phyloP scores from a whole-genome alignment of 1,284 basidiomycete species.

The Cryptococcus sp. region DNA sequence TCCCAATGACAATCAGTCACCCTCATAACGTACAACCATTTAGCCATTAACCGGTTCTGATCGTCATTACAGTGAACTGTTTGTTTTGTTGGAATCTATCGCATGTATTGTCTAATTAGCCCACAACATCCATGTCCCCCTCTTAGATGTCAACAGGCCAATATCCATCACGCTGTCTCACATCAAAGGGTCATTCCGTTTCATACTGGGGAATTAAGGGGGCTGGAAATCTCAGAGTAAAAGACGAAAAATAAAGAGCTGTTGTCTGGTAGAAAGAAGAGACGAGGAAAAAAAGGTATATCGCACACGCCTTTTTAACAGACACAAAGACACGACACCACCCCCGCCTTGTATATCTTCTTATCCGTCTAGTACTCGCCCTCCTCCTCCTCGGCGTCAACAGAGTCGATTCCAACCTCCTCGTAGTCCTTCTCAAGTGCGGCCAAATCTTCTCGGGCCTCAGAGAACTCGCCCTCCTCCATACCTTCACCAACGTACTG shows the following conservation, averaged over 20 bases:
- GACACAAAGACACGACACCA: not conserved
- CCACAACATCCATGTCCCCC: too few species aligned
- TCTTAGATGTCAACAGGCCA: too few species aligned
- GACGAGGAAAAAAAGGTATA: not conserved
- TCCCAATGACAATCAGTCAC: too few species aligned
- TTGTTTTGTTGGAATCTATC: too few species aligned
- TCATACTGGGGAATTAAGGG: not conserved
- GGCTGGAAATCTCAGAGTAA: too few species aligned
- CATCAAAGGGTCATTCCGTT: slow-evolving; percentile 3
- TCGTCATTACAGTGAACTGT: too few species aligned
- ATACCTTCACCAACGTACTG: slow-evolving; percentile 95
- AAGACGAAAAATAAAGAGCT: slow-evolving; percentile 3
- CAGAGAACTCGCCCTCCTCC: slow-evolving; percentile 98
- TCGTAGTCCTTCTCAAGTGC: slow-evolving; percentile 97
- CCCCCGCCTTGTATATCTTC: not conserved
- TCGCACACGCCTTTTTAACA: slow-evolving; percentile 1
- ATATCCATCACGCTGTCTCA: too few species aligned
- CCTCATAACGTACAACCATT: too few species aligned
- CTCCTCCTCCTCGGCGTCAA: slow-evolving; percentile 73
- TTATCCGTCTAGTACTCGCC: slow-evolving; percentile 66
- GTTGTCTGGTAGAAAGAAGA: not conserved
- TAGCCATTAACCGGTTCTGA: too few species aligned
- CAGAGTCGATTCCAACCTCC: slow-evolving; percentile 90
- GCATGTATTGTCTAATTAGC: too few species aligned
- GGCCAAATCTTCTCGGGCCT: slow-evolving; percentile 95